A percentile compares a stretch with the other conserved stretches of the same genome.
Conservation (phyloP, 805 yeast genomes). For the Dipodascus albidus region DNA sequence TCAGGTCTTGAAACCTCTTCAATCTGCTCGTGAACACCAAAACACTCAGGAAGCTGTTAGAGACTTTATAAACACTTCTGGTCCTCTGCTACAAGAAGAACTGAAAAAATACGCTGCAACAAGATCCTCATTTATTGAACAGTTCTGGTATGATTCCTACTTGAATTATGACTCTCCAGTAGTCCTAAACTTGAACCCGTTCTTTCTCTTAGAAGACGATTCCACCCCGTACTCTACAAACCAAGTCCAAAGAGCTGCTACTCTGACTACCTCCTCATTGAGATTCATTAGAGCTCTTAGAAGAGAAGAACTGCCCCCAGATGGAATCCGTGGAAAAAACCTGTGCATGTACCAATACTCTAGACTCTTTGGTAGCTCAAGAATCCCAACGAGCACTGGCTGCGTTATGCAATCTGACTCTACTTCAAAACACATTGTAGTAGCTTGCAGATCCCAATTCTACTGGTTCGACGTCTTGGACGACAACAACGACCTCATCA, state of each 20-base stretch:
- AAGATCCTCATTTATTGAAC: constrained; percentile 76
- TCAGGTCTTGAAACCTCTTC: constrained; percentile 64
- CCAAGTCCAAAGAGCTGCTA: constrained; percentile 62
- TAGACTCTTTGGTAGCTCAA: constrained; percentile 73
- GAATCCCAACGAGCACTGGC: constrained; percentile 74
- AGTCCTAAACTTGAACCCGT: constrained; percentile 85
- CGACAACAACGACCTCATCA: constrained; percentile 52
- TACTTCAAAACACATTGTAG: constrained; percentile 68
- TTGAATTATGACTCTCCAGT: constrained; percentile 70
- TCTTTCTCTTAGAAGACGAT: constrained; percentile 81
- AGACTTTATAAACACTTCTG: constrained; percentile 43
- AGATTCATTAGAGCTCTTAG: constrained; percentile 73
- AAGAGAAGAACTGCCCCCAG: constrained; percentile 62
- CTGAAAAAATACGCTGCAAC: constrained; percentile 50
- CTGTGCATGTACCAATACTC: constrained; percentile 89
- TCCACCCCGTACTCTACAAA: constrained; percentile 50
- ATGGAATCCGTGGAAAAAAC: constrained; percentile 45
- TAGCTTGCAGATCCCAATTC: constrained; percentile 74
- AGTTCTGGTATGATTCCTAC: constrained; percentile 90
- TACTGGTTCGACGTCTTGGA: constrained; percentile 94
- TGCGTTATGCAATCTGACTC: constrained; percentile 78
- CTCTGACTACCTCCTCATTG: constrained; percentile 63
- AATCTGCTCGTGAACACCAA: constrained; percentile 58
- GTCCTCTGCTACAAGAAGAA: constrained; percentile 48
- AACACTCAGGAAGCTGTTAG: constrained; percentile 49